Evolutionary conservation across 192 early-diverging fungal species (phyloP).

Genomic region (Backusella tuberculispora): DNA sequence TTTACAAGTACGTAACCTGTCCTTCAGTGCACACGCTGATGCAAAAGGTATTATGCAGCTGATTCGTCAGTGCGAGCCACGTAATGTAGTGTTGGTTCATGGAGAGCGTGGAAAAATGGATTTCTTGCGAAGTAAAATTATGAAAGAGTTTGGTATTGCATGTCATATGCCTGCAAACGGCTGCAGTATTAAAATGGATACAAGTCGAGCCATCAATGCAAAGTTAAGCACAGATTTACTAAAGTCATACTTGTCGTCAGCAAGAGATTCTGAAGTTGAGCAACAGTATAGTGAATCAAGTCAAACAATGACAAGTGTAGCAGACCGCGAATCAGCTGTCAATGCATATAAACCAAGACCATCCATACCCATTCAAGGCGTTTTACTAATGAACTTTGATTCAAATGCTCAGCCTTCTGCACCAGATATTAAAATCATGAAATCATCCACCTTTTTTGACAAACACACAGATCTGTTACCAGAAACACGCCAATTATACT

Average conservation of each 20-base stretch:
- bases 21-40: conserved; percentile 97
- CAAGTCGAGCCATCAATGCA: conserved; percentile 67
- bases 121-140: conserved; percentile 78
- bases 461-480: background rate
- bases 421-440: conserved; percentile 21
- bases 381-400: conserved; percentile 7
- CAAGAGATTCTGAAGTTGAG: conserved; percentile 10
- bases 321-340: background rate
- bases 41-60: conserved; percentile 98
- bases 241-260: conserved; percentile 45
- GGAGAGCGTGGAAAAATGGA: conserved; percentile 93
- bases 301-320: background rate
- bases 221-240: conserved; percentile 52
- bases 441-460: conserved; percentile 2
- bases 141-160: conserved; percentile 80
- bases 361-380: conserved; percentile 24
- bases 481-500: conserved; percentile 20
- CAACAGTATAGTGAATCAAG: background rate
- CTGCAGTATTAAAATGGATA: conserved; percentile 68
- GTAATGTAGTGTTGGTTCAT: conserved; percentile 93
- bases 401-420: background rate
- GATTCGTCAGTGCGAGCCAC: conserved; percentile 84
- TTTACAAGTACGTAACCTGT: conserved; percentile 91
- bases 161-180: conserved; percentile 93
- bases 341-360: conserved; percentile 14